Conservation (phyloP, 2,329 filamentous ascomycete species). For the Aspergillus uvarum region DNA sequence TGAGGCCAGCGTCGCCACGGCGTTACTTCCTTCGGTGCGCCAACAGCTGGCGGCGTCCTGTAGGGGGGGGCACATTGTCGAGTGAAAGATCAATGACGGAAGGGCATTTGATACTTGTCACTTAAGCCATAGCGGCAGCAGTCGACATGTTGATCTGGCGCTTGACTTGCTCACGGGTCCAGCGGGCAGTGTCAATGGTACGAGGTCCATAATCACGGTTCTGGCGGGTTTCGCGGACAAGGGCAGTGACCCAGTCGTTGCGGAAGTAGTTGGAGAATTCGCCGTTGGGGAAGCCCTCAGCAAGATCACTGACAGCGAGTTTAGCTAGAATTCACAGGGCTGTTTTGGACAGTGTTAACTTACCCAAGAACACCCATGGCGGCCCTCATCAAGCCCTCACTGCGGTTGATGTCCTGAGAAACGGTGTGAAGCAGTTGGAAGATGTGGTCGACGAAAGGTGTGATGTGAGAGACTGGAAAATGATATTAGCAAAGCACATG, state of each 20-base stretch:
- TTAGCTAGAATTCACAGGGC: conserved; percentile 35
- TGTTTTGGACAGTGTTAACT: conserved; percentile 34
- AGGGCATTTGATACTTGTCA: neutral
- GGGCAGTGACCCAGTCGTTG: conserved; percentile 80
- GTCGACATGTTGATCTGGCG: conserved; percentile 60
- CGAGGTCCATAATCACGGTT: conserved; percentile 83
- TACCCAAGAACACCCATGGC: conserved; percentile 97
- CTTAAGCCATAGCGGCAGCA: conserved; percentile 41
- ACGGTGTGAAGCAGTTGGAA: conserved; percentile 83
- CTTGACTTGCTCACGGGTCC: conserved; percentile 97
- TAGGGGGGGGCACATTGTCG: conserved; percentile 15
- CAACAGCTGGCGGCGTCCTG: conserved; percentile 13
- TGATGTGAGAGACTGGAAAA: conserved; percentile 63
- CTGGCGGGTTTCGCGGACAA: conserved; percentile 88
- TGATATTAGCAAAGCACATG: conserved; percentile 9
- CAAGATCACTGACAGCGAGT: conserved; percentile 69
- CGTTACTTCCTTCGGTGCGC: conserved; percentile 21
- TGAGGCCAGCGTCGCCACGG: conserved; percentile 16
- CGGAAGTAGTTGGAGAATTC: conserved; percentile 83
- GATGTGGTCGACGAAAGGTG: conserved; percentile 78
- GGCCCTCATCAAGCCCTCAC: conserved; percentile 87
- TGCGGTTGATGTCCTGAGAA: conserved; percentile 79
- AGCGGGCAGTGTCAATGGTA: conserved; percentile 91
- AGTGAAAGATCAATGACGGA: conserved; percentile 11
- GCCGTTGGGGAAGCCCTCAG: conserved; percentile 88